These are phyloP conservation scores for Xerophyta viscosa DNA, from an alignment of 106 monocot species.

Conservation along the genomic window DNA sequence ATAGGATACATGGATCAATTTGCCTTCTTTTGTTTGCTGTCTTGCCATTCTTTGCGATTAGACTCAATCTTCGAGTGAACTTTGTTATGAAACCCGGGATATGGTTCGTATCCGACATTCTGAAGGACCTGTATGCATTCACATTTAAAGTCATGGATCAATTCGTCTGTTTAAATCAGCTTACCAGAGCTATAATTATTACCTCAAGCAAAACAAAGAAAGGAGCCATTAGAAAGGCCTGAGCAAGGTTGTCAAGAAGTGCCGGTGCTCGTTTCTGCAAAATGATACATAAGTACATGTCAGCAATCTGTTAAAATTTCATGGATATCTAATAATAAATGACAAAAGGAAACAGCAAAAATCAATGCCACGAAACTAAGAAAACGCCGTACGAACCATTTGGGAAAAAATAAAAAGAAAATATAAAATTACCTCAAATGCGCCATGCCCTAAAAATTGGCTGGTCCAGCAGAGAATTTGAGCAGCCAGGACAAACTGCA, in stretches of 20 bases:
- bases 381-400: too few species aligned
- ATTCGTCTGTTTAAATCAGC: neutral
- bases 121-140: slow-evolving; percentile 27
- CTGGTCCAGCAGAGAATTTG: slow-evolving; percentile 61
- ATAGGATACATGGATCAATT: too few species aligned
- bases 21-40: slow-evolving; percentile 39
- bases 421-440: slow-evolving; percentile 46
- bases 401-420: too few species aligned
- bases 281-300: too few species aligned
- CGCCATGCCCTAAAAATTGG: slow-evolving; percentile 70
- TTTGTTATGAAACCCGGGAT: slow-evolving; percentile 49
- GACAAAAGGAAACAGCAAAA: too few species aligned
- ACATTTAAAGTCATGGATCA: neutral
- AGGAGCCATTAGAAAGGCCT: slow-evolving; percentile 54
- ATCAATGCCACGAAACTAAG: too few species aligned
- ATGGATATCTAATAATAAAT: too few species aligned
- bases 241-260: slow-evolving; percentile 47
- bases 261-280: slow-evolving; percentile 53
- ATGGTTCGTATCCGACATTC: slow-evolving; percentile 46
- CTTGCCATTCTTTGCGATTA: slow-evolving; percentile 34
- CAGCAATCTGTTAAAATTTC: too few species aligned
- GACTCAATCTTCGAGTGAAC: slow-evolving; percentile 37
- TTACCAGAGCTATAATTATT: neutral
- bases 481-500: slow-evolving; percentile 46
- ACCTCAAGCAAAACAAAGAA: slow-evolving; percentile 70